phyloP scores from a whole-genome alignment of 2,329 filamentous ascomycete species.

The Cordyceps cateniannulata region DNA sequence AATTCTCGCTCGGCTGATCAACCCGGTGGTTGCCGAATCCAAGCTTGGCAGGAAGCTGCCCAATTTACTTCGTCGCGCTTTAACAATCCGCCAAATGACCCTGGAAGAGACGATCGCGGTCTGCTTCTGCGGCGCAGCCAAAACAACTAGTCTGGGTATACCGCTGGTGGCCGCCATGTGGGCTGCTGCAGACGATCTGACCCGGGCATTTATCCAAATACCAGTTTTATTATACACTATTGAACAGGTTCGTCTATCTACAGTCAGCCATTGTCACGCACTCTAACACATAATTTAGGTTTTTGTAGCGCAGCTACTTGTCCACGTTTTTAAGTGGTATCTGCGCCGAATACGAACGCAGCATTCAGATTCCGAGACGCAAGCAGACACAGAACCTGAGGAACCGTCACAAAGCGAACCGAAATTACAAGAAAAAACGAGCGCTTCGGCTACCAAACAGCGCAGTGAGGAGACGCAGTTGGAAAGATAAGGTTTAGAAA shows the following conservation, averaged over 20 bases:
- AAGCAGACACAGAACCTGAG: not conserved
- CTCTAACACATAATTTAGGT: not conserved
- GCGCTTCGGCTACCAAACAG: too few relatives aligned
- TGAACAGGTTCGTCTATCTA: conserved; percentile 37
- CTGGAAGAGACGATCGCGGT: conserved; percentile 61
- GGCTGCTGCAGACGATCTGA: conserved; percentile 44
- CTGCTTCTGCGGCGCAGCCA: conserved; percentile 67
- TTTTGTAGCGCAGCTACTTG: not conserved
- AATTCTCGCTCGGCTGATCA: conserved; percentile 25
- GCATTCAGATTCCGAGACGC: not conserved
- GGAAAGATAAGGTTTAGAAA: too few relatives aligned
- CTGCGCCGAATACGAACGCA: not conserved
- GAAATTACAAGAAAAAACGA: not conserved
- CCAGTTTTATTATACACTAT: conserved; percentile 57
- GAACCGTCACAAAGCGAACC: not conserved
- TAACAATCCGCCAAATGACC: conserved; percentile 46
- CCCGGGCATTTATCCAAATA: conserved; percentile 54
- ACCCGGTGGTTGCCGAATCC: conserved; percentile 28
- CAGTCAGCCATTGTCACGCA: not conserved
- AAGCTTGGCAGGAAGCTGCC: conserved; percentile 22
- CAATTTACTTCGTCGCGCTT: conserved; percentile 21
- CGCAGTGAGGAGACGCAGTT: too few relatives aligned
- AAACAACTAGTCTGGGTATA: conserved; percentile 65
- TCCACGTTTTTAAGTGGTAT: not conserved
- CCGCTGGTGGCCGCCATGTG: conserved; percentile 65